phyloP scores from a whole-genome alignment of 768 basidiomycete genomes.

The Russula ochroleuca region DNA sequence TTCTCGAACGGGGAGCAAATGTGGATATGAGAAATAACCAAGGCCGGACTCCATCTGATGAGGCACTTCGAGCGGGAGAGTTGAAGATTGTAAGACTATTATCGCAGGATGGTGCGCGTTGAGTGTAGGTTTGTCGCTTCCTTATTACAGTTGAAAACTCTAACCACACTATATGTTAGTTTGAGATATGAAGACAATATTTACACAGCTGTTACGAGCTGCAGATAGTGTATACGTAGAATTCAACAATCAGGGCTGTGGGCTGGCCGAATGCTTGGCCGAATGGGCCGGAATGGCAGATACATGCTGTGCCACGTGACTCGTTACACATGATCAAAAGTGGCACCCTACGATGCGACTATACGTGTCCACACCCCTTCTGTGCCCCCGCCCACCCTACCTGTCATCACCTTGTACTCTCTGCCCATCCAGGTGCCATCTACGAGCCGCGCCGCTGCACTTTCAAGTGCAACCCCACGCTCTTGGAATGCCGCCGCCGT shows the following conservation, averaged over 20 bases:
- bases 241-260: too few species aligned
- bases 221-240: too few species aligned
- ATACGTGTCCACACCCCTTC: background rate
- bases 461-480: constrained; percentile 48
- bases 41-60: background rate
- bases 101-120: background rate
- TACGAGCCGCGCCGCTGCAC: constrained; percentile 66
- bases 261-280: too few species aligned
- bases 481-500: constrained; percentile 48
- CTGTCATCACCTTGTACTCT: constrained; percentile 73
- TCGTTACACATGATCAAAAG: too few species aligned
- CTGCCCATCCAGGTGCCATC: constrained; percentile 81
- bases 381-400: background rate
- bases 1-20: background rate
- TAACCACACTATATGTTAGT: background rate
- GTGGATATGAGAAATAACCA: background rate
- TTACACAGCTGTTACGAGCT: too few species aligned
- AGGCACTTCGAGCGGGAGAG: background rate
- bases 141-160: background rate
- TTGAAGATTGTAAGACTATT: background rate
- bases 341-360: too few species aligned
- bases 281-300: too few species aligned
- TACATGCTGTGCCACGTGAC: too few species aligned
- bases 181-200: background rate
- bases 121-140: background rate